Base-by-base conservation (phyloP, 371 early-diverging fungal species). In the Syncephalastrum sp. region DNA sequence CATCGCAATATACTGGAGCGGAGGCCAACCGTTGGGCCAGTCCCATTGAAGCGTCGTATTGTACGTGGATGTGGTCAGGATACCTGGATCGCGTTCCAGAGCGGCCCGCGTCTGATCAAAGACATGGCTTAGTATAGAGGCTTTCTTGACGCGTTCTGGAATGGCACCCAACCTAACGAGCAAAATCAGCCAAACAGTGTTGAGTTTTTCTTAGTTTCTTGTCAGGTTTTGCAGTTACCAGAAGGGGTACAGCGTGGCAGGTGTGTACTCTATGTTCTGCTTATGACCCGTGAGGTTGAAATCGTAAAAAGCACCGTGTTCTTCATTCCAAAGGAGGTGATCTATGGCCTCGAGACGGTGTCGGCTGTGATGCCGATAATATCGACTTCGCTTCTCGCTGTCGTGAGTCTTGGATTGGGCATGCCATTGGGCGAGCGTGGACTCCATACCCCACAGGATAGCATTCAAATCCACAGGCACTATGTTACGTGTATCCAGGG, bases 391-490 rank as follows among this genome's bases (percentile, higher is more conserved):
- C 17, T 52, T 24, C 25, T 68, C 60, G 15, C 42, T 25, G 3
- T 59, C 24, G 38, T 33, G 6, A 5, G 38, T 10, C 0, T 33
- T 0, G 10, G 3, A 33, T 33, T 12, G 38, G 1, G 13, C 23
- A 58, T 77, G 70, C 57, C 92, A 81, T 16, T 74, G 59, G 19
- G 82, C 57, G 23, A 96, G 54, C 3, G 82, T 73, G 19, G 53
- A 52, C 67, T 91, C 91, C 63, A 86, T 88, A 55, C 71, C 71
- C 73, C 87, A 91, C 59, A 97, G 64, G n/a, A 95, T 79, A 5
- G 90, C 75, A 70, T 97, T 97, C 23, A 97, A 80, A 54, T 95
- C 95, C 13, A 92, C 84, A 0, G 96, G 95, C 5, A 96, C 62
- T 42, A 91, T 72, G 24, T 80, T 67, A 19, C 68, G 69, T 3